Evolutionary conservation across 2,329 filamentous ascomycete species (phyloP).

Genomic region (Nannizzia gypsea): DNA sequence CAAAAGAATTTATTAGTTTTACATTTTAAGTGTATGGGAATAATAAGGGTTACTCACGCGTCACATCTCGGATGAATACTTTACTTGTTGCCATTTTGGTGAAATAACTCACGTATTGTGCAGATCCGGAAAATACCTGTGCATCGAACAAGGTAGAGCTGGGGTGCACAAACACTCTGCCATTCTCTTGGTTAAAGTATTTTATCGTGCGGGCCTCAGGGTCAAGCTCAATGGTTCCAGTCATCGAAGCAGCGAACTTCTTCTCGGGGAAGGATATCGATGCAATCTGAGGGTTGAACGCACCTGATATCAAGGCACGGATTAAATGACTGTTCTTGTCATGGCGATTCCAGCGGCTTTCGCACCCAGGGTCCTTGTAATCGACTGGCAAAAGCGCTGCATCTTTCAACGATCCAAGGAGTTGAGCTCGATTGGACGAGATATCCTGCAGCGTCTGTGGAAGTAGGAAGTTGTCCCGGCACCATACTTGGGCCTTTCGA

Average conservation of each 20-base stretch:
- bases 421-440: conserved; percentile 71
- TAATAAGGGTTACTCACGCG: conserved; percentile 48
- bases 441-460: conserved; percentile 80
- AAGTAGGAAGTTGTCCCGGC: conserved; percentile 73
- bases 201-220: conserved; percentile 86
- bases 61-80: conserved; percentile 81
- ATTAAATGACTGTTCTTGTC: conserved; percentile 41
- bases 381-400: conserved; percentile 61
- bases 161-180: conserved; percentile 86
- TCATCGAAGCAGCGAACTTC: conserved; percentile 79
- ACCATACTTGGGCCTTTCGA: conserved; percentile 53
- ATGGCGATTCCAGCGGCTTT: conserved; percentile 30
- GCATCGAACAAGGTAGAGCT: conserved; percentile 74
- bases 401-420: conserved; percentile 72
- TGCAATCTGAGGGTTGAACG: conserved; percentile 75
- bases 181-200: conserved; percentile 78
- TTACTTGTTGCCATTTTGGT: conserved; percentile 85
- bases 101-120: conserved; percentile 78
- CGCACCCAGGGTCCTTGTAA: conserved; percentile 24
- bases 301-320: conserved; percentile 58
- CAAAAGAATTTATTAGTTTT: conserved; percentile 1
- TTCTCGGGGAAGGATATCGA: conserved; percentile 90
- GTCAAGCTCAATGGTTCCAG: conserved; percentile 83
- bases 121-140: conserved; percentile 62
- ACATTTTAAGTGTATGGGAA: conserved; percentile 2